Conservation (phyloP, 768 basidiomycete genomes). For the Plicaturopsis crispa region DNA sequence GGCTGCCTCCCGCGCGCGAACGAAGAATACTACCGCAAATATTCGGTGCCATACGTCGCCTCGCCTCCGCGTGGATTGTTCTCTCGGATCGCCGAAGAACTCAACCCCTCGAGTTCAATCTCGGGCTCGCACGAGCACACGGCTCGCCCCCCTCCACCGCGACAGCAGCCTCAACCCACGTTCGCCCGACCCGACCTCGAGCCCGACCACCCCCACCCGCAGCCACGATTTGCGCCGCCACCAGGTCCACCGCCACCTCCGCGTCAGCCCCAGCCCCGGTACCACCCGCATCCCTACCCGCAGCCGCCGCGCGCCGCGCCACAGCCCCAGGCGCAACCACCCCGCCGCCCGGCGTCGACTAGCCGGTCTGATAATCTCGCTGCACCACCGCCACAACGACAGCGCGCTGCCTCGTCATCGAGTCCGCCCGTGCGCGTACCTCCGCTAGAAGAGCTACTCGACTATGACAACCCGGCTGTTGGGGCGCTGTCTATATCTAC, state of each 20-base stretch:
- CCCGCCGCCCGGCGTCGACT: conserved; percentile 8
- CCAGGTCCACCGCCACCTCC: conserved; percentile 13
- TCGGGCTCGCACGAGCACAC: too few species aligned
- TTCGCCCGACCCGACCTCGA: conserved; percentile 64
- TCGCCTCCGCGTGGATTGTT: conserved; percentile 31
- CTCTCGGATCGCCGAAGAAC: conserved; percentile 30
- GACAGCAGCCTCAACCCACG: conserved; percentile 24
- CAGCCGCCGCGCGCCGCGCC: conserved; percentile 12
- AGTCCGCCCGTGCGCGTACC: conserved; percentile 35
- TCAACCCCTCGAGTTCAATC: too few species aligned
- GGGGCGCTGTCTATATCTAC: conserved; percentile 53
- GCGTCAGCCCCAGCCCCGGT: conserved; percentile 9
- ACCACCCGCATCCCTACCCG: conserved; percentile 7
- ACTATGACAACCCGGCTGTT: conserved; percentile 51
- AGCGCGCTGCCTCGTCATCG: conserved; percentile 17
- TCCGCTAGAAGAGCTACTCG: conserved; percentile 61
- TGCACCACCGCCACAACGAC: conserved; percentile 5
- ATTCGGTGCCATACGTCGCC: conserved; percentile 16
- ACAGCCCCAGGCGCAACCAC: conserved; percentile 8
- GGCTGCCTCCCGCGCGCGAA: too few species aligned
- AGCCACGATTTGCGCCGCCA: conserved; percentile 16
- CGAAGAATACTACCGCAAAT: conserved; percentile 17
- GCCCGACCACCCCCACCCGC: conserved; percentile 30
- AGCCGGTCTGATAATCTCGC: conserved; percentile 4
- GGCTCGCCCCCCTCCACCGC: conserved; percentile 18